These are phyloP conservation scores for Capronia coronata DNA, from an alignment of 2,329 filamentous ascomycete species.

Conservation along the genomic window DNA sequence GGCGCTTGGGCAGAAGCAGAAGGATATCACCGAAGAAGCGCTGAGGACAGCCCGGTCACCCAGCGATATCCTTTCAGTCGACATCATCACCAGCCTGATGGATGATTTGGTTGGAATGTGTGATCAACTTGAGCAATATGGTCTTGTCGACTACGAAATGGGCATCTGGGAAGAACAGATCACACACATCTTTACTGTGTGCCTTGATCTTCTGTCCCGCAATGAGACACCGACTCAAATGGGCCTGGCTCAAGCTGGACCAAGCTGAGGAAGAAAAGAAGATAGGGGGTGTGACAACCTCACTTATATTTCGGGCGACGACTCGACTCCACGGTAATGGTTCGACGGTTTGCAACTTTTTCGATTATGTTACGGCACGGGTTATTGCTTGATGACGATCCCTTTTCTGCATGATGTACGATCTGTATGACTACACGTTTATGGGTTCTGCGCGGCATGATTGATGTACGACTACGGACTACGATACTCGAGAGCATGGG, in stretches of 20 bases:
- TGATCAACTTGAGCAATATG: conserved; percentile 79
- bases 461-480: conserved; percentile 24
- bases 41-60: conserved; percentile 54
- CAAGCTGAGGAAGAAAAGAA: background rate
- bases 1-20: conserved; percentile 72
- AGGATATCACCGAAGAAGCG: conserved; percentile 59
- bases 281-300: too few relatives aligned
- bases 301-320: conserved; percentile 3
- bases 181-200: conserved; percentile 44
- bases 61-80: conserved; percentile 58
- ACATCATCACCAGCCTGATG: conserved; percentile 69
- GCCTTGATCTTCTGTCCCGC: conserved; percentile 16
- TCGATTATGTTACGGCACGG: conserved; percentile 17
- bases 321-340: conserved; percentile 9
- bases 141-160: conserved; percentile 95
- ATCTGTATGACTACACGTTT: conserved; percentile 20
- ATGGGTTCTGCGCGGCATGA: conserved; percentile 5
- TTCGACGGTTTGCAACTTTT: conserved; percentile 9
- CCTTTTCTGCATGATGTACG: conserved; percentile 21
- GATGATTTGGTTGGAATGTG: conserved; percentile 75
- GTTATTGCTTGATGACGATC: conserved; percentile 15
- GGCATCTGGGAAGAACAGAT: conserved; percentile 95
- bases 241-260: conserved; percentile 5
- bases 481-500: conserved; percentile 10
- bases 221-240: conserved; percentile 1